Conservation (phyloP, 176 grass and related monocot genomes). For the Coix lacrymajobi region DNA sequence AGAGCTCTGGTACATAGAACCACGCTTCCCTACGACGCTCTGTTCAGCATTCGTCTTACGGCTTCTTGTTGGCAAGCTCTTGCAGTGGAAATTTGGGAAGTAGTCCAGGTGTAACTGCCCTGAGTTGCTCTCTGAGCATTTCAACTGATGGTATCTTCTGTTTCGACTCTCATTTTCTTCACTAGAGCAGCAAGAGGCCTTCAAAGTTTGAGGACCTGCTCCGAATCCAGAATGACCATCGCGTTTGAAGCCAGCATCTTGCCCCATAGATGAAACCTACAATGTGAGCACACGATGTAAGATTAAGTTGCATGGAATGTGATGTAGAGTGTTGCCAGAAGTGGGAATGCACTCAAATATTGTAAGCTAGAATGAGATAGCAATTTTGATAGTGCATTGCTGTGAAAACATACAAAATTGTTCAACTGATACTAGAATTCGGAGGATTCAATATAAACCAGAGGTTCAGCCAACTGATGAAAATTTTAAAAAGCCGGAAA, state of each 20-base stretch:
- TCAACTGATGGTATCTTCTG: slow-evolving; percentile 39
- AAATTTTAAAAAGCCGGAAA: not conserved
- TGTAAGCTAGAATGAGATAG: not conserved
- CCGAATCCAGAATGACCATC: not conserved
- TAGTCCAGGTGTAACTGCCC: slow-evolving; percentile 18
- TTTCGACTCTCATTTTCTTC: slow-evolving; percentile 15
- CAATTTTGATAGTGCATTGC: not conserved
- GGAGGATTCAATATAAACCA: not conserved
- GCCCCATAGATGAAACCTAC: slow-evolving; percentile 54
- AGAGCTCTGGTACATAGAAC: slow-evolving; percentile 97
- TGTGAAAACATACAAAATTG: not conserved
- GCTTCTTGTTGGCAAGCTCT: slow-evolving; percentile 62
- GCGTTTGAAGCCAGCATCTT: slow-evolving; percentile 34
- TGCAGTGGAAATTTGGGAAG: slow-evolving; percentile 72
- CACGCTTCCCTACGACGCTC: slow-evolving; percentile 44
- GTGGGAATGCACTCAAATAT: not conserved
- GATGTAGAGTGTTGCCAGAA: not conserved
- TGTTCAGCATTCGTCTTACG: slow-evolving; percentile 16
- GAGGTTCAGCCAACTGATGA: not conserved
- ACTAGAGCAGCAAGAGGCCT: not conserved
- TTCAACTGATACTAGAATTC: not conserved
- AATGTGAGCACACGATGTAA: not conserved
- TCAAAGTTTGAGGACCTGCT: slow-evolving; percentile 7
- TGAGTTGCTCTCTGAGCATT: slow-evolving; percentile 44
- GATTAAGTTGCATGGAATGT: not conserved